Conservation (phyloP, 1,139 yeast genomes). For the Debaryomyces singareniensis region DNA sequence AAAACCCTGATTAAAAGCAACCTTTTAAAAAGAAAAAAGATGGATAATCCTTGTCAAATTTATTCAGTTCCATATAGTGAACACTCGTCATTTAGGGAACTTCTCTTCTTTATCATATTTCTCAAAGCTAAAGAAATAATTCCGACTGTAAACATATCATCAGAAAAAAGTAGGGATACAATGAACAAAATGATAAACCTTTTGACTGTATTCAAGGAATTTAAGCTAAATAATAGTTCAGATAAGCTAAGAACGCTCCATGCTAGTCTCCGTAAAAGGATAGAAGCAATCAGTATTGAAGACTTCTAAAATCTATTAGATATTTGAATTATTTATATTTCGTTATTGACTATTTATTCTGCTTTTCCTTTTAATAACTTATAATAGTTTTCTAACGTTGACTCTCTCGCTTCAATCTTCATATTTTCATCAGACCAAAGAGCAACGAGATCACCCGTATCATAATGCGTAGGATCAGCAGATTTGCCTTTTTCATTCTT, state of each 20-base stretch:
- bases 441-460: conserved; percentile 58
- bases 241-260: neutral
- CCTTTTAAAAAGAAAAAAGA: conserved; percentile 9
- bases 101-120: conserved; percentile 55
- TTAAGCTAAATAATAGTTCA: conserved; percentile 9
- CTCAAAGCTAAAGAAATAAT: conserved; percentile 49
- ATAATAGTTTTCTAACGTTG: conserved; percentile 35
- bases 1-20: neutral
- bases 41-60: conserved; percentile 30
- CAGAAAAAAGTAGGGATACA: conserved; percentile 23
- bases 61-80: conserved; percentile 84
- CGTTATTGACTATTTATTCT: no score
- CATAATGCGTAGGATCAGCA: conserved; percentile 40
- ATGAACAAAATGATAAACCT: conserved; percentile 42
- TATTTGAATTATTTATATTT: neutral
- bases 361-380: no score
- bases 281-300: neutral
- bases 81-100: conserved; percentile 83
- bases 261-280: neutral
- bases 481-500: conserved; percentile 16
- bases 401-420: conserved; percentile 45
- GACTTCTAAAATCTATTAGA: neutral
- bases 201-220: conserved; percentile 30
- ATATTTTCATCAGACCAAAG: conserved; percentile 51
- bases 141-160: conserved; percentile 71